phyloP scores from a whole-genome alignment of 257 asterid species.

The Solanum megistacrolobum region DNA sequence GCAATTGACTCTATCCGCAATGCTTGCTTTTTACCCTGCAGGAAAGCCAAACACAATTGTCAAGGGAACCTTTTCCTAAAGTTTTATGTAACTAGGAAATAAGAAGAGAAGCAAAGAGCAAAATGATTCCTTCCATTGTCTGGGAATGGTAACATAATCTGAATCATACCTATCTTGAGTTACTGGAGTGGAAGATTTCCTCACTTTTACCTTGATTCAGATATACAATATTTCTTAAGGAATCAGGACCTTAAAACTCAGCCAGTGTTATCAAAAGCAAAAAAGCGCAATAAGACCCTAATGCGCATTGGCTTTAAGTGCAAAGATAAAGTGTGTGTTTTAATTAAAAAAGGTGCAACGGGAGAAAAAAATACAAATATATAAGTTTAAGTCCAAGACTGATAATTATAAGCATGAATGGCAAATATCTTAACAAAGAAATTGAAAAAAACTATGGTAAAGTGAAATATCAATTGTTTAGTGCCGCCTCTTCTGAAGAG shows the following conservation, averaged over 20 bases:
- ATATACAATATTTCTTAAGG: not conserved
- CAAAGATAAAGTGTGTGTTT: not conserved
- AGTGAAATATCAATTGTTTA: not conserved
- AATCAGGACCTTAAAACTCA: not conserved
- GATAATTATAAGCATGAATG: not conserved
- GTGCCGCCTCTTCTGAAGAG: not conserved
- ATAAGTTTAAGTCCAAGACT: not conserved
- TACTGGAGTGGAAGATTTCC: not conserved
- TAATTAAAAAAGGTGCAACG: not conserved
- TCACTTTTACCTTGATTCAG: not conserved
- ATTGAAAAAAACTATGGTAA: not conserved
- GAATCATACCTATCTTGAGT: not conserved
- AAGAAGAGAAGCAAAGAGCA: not conserved
- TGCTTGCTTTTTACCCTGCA: slow-evolving; percentile 91
- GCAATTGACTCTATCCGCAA: slow-evolving; percentile 60
- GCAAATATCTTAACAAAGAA: not conserved
- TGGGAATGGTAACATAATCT: not conserved
- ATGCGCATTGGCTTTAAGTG: not conserved
- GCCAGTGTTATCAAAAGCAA: not conserved
- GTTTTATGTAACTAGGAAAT: not conserved
- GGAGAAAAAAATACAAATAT: not conserved
- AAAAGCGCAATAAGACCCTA: not conserved
- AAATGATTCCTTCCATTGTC: not conserved
- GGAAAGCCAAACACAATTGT: not conserved
- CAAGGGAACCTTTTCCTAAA: not conserved